Percentiles rank a stretch among this genome's conserved stretches.
Conservation (phyloP, 2,329 filamentous ascomycete genomes). For the Aphanoascus verrucosus region DNA sequence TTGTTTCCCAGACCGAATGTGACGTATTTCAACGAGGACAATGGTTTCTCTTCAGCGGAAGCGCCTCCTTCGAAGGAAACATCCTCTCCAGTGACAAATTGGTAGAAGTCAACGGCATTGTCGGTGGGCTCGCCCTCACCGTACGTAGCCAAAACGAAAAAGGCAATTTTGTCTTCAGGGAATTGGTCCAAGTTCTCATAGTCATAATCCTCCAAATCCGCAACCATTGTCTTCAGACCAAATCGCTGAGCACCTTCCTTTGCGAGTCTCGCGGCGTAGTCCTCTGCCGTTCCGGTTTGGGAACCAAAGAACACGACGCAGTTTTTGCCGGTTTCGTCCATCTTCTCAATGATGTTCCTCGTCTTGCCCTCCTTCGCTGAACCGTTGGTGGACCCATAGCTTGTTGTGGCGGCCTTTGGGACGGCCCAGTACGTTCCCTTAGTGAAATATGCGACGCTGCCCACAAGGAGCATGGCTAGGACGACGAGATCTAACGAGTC, state of each 20-base stretch:
- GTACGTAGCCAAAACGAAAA: conserved; percentile 95
- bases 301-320: conserved; percentile 98
- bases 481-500: conserved; percentile 93
- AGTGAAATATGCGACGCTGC: conserved; percentile 90
- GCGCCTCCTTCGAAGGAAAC: conserved; percentile 64
- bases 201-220: conserved; percentile 95
- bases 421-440: conserved; percentile 92
- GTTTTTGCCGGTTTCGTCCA: conserved; percentile 93
- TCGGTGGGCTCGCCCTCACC: conserved; percentile 97
- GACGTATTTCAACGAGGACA: conserved; percentile 81
- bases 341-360: conserved; percentile 85
- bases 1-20: conserved; percentile 96
- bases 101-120: conserved; percentile 97
- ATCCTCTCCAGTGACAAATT: conserved; percentile 80
- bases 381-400: conserved; percentile 51
- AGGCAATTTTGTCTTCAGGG: conserved; percentile 77
- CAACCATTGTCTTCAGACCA: conserved; percentile 95
- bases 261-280: conserved; percentile 89
- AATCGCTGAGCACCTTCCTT: conserved; percentile 97
- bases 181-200: conserved; percentile 86
- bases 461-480: conserved; percentile 71
- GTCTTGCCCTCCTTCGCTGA: conserved; percentile 66
- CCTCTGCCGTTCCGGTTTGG: conserved; percentile 94
- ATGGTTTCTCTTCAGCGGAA: conserved; percentile 53
- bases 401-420: conserved; percentile 72